phyloP scores from a whole-genome alignment of 192 early-diverging fungal genomes.

The Mortierella antarctica region DNA sequence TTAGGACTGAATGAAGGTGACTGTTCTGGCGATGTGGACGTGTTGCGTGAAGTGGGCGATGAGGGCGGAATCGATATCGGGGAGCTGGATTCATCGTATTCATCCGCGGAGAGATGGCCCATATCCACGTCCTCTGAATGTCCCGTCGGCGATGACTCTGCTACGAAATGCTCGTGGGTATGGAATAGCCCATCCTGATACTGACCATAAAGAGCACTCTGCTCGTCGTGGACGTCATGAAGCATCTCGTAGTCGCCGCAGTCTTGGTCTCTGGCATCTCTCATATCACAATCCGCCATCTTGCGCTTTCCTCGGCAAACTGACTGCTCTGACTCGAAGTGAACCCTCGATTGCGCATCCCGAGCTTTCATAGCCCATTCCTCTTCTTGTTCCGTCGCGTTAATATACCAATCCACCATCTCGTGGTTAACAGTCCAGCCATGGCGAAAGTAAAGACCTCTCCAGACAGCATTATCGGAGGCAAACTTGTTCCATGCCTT shows the following conservation, averaged over 20 bases:
- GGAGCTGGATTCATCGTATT: background rate
- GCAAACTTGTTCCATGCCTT: slow-evolving; percentile 68
- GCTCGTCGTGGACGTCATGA: slow-evolving; percentile 2
- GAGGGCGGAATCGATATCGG: slow-evolving; percentile 11
- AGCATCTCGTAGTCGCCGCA: slow-evolving; percentile 15
- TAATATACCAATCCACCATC: slow-evolving; percentile 53
- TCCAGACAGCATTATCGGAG: slow-evolving; percentile 73
- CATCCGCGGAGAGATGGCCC: background rate
- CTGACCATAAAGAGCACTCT: background rate
- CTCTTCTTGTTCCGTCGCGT: slow-evolving; percentile 10
- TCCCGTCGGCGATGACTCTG: background rate
- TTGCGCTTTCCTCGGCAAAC: slow-evolving; percentile 35
- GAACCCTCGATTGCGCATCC: slow-evolving; percentile 9
- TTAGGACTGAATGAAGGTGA: background rate
- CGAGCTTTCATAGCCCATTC: slow-evolving; percentile 2
- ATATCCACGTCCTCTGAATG: slow-evolving; percentile 16
- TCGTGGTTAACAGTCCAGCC: slow-evolving; percentile 55
- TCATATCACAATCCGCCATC: slow-evolving; percentile 35
- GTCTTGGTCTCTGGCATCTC: background rate
- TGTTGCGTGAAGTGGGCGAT: background rate
- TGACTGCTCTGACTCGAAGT: slow-evolving; percentile 8
- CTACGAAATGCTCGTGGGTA: background rate
- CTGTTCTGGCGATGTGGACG: slow-evolving; percentile 7
- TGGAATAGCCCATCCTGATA: background rate
- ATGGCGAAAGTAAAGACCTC: slow-evolving; percentile 58